Evolutionary conservation across 2,329 filamentous ascomycete genomes (phyloP).

Genomic region (Graphiopsis chlorocephala): DNA sequence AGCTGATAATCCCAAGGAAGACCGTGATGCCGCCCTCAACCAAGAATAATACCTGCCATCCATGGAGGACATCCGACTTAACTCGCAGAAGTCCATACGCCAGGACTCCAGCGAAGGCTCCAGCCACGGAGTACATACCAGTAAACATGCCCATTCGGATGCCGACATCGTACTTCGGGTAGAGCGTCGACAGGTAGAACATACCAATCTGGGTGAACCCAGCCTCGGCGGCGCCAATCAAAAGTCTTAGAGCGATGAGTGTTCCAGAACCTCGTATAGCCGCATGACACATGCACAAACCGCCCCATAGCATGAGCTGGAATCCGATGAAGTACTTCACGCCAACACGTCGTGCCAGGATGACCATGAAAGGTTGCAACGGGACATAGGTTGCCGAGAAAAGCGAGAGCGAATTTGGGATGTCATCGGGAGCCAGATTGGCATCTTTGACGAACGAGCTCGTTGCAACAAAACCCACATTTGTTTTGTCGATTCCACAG

Average conservation of each 20-base stretch:
- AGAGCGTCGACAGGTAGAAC: constrained; percentile 7
- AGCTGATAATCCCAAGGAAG: constrained; percentile 5
- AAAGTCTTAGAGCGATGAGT: neutral
- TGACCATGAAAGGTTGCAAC: constrained; percentile 4
- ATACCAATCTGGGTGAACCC: constrained; percentile 6
- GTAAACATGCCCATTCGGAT: constrained; percentile 5
- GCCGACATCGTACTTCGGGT: constrained; percentile 4
- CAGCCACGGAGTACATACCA: constrained; percentile 6
- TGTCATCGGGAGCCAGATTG: neutral
- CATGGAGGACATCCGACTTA: neutral
- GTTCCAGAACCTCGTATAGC: neutral
- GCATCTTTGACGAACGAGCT: constrained; percentile 7
- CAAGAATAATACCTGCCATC: constrained; percentile 3
- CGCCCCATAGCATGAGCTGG: constrained; percentile 9
- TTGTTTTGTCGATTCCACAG: constrained; percentile 5
- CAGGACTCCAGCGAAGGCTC: constrained; percentile 1
- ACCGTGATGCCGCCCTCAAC: constrained; percentile 7
- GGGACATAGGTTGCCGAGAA: constrained; percentile 6
- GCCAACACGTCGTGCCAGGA: neutral
- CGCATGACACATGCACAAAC: neutral
- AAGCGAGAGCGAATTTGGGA: constrained; percentile 3
- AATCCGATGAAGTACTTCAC: constrained; percentile 4
- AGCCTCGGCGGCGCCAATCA: constrained; percentile 5
- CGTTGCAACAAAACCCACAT: neutral
- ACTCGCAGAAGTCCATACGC: neutral